Evolutionary conservation across 1,284 basidiomycete species (phyloP), one percentile per base, ranked within the genome.

Genomic region (Pulchroboletus neoregius): DNA sequence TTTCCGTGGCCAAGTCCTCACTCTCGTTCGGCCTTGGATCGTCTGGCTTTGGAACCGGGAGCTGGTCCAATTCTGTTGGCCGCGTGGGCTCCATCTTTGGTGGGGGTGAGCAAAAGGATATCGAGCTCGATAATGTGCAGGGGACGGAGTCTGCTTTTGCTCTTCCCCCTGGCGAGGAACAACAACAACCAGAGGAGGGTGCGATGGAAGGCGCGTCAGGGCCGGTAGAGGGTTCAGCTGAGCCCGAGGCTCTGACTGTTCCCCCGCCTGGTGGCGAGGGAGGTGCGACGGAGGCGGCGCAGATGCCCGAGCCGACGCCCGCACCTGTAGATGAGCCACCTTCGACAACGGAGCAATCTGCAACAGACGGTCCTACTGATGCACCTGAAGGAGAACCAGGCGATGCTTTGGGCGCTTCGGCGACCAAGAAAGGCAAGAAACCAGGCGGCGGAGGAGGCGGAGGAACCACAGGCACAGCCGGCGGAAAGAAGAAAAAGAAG

Each of bases 401-500:
- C 0, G 50, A 49, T 1, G 34, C n/a, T 5, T 2, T 23, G 18
- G 37, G 22, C n/a, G 3, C 1, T 0, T 0, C 15, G 9, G 0
- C 16, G 6, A 0, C 1, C 7, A 50, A 52, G 15, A 52, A 50
- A 5, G 34, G 23, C 7, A 34, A 20, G 37, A 32, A 18, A 3
- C 9, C 20, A 7, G 41, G 30, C 2, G 27, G 20, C 0, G 16
- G 16, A 9, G 30, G 30, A 13, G 16, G 15, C 2, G 24, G 24
- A 3, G 30, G n/a, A n/a, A n/a, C n/a, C n/a, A n/a, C 5, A 0
- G 38, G 20, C 0, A 23, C 5, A 0, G 39, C 18, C 0, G 15
- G 2, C 0, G 23, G 8, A 6, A 61, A 50, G 47, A 66, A 66
- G 45, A 62, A 61, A 2, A 63, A 62, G 40, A 55, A 49, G 26